Evolutionary conservation across 148 eudicot genomes (phyloP).

Genomic region (Rheum nobile): DNA sequence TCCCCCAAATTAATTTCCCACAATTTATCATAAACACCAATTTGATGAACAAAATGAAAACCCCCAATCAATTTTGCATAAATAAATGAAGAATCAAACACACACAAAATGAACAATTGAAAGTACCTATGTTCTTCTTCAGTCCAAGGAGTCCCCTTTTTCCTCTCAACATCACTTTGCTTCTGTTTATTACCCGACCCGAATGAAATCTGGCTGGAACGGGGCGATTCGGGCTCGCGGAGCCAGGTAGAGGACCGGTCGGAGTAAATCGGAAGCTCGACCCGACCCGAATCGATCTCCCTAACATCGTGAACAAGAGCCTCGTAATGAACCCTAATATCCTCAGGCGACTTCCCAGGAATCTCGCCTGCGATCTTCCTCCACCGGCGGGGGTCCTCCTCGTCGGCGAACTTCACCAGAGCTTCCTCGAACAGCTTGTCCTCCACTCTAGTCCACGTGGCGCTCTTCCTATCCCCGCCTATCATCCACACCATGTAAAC

Average conservation of each 20-base stretch:
- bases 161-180: constrained; percentile 24
- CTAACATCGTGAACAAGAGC: constrained; percentile 25
- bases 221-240: neutral
- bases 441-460: constrained; percentile 8
- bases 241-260: constrained; percentile 15
- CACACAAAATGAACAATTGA: neutral
- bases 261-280: constrained; percentile 25
- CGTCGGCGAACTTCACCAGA: constrained; percentile 7
- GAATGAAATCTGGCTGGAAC: constrained; percentile 26
- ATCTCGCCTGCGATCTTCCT: constrained; percentile 21
- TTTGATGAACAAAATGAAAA: neutral
- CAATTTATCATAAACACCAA: neutral
- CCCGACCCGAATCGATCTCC: constrained; percentile 33
- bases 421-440: constrained; percentile 15
- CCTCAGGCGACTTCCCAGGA: constrained; percentile 22
- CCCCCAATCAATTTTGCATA: neutral
- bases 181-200: constrained; percentile 11
- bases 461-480: neutral
- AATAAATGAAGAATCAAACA: neutral
- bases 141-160: constrained; percentile 46
- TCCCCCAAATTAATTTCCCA: neutral
- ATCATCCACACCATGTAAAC: constrained; percentile 2
- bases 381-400: constrained; percentile 24
- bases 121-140: constrained; percentile 41
- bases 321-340: constrained; percentile 23